phyloP scores from a whole-genome alignment of 208 protist species.

The Trichomonas gallinae region DNA sequence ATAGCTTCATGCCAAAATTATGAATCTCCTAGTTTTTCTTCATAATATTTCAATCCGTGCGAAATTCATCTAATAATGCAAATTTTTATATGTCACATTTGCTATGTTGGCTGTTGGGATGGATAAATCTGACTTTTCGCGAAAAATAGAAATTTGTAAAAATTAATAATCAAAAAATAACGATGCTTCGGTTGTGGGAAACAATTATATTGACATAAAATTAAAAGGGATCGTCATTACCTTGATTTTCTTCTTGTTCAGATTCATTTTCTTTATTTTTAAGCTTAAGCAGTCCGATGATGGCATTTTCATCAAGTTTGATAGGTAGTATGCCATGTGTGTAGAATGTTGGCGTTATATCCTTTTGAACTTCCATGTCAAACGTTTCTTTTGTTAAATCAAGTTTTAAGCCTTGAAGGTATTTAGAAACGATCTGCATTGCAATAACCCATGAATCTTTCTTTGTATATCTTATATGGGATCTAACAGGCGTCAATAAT shows the following conservation, averaged over 20 bases:
- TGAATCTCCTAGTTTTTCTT: too few species aligned
- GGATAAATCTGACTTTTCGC: too few species aligned
- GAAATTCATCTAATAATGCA: too few species aligned
- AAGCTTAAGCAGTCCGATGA: not conserved
- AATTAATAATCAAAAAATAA: too few species aligned
- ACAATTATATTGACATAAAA: too few species aligned
- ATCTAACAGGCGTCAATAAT: not conserved
- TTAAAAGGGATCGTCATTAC: not conserved
- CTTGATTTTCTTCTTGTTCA: not conserved
- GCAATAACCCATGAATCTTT: not conserved
- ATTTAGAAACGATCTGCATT: not conserved
- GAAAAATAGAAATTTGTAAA: too few species aligned
- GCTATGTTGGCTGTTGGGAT: too few species aligned
- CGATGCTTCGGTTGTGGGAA: too few species aligned
- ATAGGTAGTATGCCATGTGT: not conserved
- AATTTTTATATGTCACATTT: too few species aligned
- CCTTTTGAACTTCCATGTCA: not conserved
- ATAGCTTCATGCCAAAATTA: too few species aligned
- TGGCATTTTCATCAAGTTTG: not conserved
- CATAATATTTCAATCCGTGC: too few species aligned
- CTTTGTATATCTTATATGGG: not conserved
- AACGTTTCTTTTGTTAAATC: not conserved
- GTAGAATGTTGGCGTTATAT: not conserved
- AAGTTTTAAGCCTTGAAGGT: not conserved
- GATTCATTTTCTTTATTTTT: not conserved